phyloP scores from a whole-genome alignment of 2,329 filamentous ascomycete species.

The Neofusicoccum laricinum region DNA sequence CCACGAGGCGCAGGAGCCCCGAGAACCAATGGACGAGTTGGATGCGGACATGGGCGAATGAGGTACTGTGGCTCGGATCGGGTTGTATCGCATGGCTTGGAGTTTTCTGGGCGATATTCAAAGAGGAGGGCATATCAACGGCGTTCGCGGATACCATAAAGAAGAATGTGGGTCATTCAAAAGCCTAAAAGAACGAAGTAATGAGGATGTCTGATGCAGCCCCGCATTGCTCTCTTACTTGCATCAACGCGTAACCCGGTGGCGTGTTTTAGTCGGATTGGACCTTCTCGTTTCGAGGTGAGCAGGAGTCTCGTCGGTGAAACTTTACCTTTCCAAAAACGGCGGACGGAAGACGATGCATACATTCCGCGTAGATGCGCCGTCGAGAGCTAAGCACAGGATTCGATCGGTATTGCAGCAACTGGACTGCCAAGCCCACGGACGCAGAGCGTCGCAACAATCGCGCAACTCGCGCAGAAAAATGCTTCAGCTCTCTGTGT shows the following conservation, averaged over 20 bases:
- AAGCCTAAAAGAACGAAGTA: not conserved
- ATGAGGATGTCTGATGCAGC: not conserved
- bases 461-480: too few species aligned
- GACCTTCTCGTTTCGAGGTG: not conserved
- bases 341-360: not conserved
- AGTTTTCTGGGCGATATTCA: not conserved
- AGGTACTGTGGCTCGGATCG: not conserved
- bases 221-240: not conserved
- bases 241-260: conserved; percentile 6
- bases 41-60: conserved; percentile 49
- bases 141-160: conserved; percentile 5
- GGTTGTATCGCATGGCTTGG: conserved; percentile 1
- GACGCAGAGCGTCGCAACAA: too few species aligned
- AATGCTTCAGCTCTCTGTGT: too few species aligned
- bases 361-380: not conserved
- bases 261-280: not conserved
- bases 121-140: conserved; percentile 9
- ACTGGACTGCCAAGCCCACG: too few species aligned
- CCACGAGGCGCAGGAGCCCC: conserved; percentile 89
- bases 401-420: too few species aligned
- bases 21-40: conserved; percentile 62
- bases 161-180: not conserved
- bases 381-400: not conserved
- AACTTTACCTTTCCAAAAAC: not conserved
- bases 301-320: not conserved